Evolutionary conservation across 345 rosid species (phyloP).

Genomic region (Salix purpurea): DNA sequence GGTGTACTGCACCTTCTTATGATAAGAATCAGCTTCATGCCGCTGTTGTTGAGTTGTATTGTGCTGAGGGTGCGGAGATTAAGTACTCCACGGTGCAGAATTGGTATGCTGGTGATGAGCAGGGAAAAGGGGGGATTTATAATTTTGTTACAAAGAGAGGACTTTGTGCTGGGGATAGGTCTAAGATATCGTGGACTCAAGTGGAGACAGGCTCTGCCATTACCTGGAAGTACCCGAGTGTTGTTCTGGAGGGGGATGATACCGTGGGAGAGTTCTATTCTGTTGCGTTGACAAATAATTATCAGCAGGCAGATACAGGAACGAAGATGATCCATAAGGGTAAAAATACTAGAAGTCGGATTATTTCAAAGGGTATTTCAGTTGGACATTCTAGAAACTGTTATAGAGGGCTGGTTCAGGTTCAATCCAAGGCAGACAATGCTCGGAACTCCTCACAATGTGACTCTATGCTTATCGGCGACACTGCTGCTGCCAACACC

Average conservation of each 20-base stretch:
- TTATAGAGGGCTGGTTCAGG: constrained; percentile 93
- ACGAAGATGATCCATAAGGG: constrained; percentile 98
- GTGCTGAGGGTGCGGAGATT: constrained; percentile 76
- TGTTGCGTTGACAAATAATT: constrained; percentile 81
- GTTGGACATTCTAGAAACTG: constrained; percentile 73
- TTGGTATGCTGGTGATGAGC: constrained; percentile 90
- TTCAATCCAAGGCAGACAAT: constrained; percentile 88
- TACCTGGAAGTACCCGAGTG: constrained; percentile 96
- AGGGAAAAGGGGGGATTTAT: constrained; percentile 85
- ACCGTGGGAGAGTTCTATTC: constrained; percentile 88
- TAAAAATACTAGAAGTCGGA: constrained; percentile 76
- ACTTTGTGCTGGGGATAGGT: constrained; percentile 66
- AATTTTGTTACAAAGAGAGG: constrained; percentile 98
- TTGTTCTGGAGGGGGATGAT: constrained; percentile 82
- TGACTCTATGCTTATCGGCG: constrained; percentile 96
- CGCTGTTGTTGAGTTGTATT: constrained; percentile 88
- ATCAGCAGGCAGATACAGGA: constrained; percentile 90
- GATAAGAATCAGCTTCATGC: constrained; percentile 92
- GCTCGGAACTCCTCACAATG: constrained; percentile 87
- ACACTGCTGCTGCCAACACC: constrained; percentile 88
- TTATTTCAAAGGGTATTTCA: constrained; percentile 90
- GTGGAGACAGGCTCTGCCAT: constrained; percentile 97
- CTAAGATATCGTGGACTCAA: constrained; percentile 97
- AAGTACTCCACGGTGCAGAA: constrained; percentile 93
- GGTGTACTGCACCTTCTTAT: constrained; percentile 91